Evolutionary conservation across 2,329 filamentous ascomycete species (phyloP), one percentile per base, ranked within the genome.

Genomic region (Blastomyces parvus): DNA sequence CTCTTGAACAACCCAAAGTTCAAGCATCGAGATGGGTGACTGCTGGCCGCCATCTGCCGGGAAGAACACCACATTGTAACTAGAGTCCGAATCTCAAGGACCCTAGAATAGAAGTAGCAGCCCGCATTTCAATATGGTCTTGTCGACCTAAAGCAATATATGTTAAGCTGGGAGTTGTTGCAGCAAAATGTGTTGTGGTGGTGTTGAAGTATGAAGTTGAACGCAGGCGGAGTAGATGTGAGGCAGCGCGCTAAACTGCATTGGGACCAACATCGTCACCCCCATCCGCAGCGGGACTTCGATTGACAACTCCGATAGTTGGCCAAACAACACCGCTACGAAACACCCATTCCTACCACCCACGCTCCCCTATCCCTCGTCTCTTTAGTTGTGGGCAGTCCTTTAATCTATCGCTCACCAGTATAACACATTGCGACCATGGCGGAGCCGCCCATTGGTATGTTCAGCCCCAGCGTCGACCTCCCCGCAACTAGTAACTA

Each of bases 381-480:
- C 11, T 11, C 17, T 19, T 30, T 60, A 19, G 33, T 7, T 56
- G 33, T 53, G 56, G 57, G 19, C 56, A 42, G 25, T 55, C 42
- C n/a, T 42, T 50, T 9, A 40, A 4, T 61, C 52, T 36, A 25
- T 7, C 46, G 17, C 38, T 36, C 30, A 17, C 62, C n/a, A 17
- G 42, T 36, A 36, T 22, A 48, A 22, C 42, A 40, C 19, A 50
- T 40, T 27, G 30, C 55, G 60, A 75, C 65, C 67, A 80, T 80
- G 78, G 76, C 79, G 69, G 78, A 81, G 64, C 75, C 78, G 72
- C 79, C 79, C 70, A 81, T 81, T 74, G 79, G 79, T 81, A 75
- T 67, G 69, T 68, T 67, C 57, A 38, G 64, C 64, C 61, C 64
- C 46, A 64, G 66, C 69, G 65, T 69, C 69, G 69, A 67, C 53